Evolutionary conservation across 2,329 filamentous ascomycete genomes (phyloP), one percentile per base, ranked within the genome.

Genomic region (Verticillium zaregamsianum): DNA sequence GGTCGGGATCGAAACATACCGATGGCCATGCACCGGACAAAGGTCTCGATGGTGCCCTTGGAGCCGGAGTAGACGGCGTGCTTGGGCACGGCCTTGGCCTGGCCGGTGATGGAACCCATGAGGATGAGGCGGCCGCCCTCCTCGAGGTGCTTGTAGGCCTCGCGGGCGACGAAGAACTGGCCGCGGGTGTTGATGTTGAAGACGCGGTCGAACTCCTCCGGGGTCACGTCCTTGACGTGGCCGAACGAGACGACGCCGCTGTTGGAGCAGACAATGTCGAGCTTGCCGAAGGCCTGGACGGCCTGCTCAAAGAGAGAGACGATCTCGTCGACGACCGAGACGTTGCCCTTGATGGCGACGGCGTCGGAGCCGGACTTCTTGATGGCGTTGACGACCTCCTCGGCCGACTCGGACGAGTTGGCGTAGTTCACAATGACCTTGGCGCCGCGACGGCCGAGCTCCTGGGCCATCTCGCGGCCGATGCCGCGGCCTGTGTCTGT

Each of bases 1-100:
- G 11, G 5, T 54, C 6, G 8, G 5, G 33, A 28, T 28, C 5
- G 5, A 20, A 5, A 66, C 82, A 76, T 69, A 86, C 85, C 84
- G 56, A 87, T 88, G 5, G 90, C 88, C 76, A 92, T 90, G 68
- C 84, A 87, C 73, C 90, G 88, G 67, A 90, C 88, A 75, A 92
- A 91, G 12, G 88, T 89, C 76, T 92, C 90, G 64, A 92, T 88
- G 40, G 90, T 86, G 68, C 89, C 90, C 81, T 93, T 93, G 74
- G 82, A 86, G 15, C 86, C 89, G 25, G 89, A 90, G 80, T 93
- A 93, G 57, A 93, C 81, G 15, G 87, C 82, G 73, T 92, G 90
- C 70, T 87, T 85, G 64, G 87, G 87, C 20, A 92, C 88, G 57
- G 84, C 88, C 72, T 86, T 83, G 62, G 76, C 89, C 79, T 89